Base-by-base conservation (phyloP, 768 basidiomycete species). In the Boletus subcaerulescens region DNA sequence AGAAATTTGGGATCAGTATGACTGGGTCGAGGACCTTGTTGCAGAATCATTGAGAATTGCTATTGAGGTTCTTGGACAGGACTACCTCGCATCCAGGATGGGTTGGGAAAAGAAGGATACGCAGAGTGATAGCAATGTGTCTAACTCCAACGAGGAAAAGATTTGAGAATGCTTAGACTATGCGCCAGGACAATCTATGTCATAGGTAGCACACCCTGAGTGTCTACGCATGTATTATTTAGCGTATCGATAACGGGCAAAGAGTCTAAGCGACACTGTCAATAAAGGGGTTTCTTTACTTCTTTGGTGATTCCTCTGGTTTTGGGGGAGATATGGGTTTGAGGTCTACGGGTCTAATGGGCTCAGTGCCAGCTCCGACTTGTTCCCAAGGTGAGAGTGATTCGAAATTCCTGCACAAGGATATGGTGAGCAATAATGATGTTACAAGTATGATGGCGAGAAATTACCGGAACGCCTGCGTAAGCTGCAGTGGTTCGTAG, bases 401-500 rank as follows among this genome's bases (percentile, higher is more conserved):
- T 67, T 93, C 93, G 67, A 98, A 98, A 77, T 98, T 98, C 53
- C 96, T 95, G 61, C 3, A 36, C 14, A 18, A 26, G 24, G 24
- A 17, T 18, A 40, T 31, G 12, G 48, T 58, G 29, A 53, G 52
- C 29, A 44, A 45, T 38, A 50, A 31, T 35, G n/a, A 24, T 20
- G 31, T 6, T 7, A 32, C 11, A n/a, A 14, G 12, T 17, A 22
- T 13, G 33, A 22, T 35, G 20, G 51, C 12, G 29, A 46, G 26
- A 44, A 44, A 78, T 57, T 63, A 94, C 93, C 93, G 85, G 87
- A 96, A 99, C 42, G 97, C 96, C 69, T 99, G 97, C 2, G 96
- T 94, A 55, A 99, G 80, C 70, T 99, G 97, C 45, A 99, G 79
- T 35, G 97, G 97, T 71, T 99, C 97, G 65, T 98, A 97, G 35